Conservation (phyloP, 192 early-diverging fungal genomes). For the Gigaspora rosea region DNA sequence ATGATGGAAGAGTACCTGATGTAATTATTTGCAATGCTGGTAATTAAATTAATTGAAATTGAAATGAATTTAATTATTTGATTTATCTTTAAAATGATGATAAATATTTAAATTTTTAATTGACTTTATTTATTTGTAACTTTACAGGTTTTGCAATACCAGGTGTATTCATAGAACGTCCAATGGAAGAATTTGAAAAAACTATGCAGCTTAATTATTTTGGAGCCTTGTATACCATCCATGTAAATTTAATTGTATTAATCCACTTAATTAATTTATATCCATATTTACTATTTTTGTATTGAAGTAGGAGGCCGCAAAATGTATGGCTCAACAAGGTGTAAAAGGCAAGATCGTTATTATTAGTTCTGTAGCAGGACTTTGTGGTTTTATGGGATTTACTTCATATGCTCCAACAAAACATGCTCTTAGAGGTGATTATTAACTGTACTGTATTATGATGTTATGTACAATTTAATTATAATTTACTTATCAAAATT, state of each 20-base stretch:
- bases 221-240: too few species aligned
- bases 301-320: constrained; percentile 60
- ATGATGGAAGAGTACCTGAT: too few species aligned
- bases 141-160: constrained; percentile 50
- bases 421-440: too few species aligned
- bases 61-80: neutral
- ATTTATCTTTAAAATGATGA: neutral
- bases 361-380: too few species aligned
- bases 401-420: too few species aligned
- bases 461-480: too few species aligned
- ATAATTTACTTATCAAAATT: too few species aligned
- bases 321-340: too few species aligned
- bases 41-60: constrained; percentile 31
- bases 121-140: neutral
- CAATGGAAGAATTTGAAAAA: constrained; percentile 52
- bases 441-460: too few species aligned
- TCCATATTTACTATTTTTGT: constrained; percentile 12
- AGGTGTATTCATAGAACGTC: constrained; percentile 68
- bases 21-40: constrained; percentile 61
- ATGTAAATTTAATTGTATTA: constrained; percentile 42
- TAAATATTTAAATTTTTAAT: too few species aligned
- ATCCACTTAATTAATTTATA: neutral
- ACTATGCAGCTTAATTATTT: constrained; percentile 70
- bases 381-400: too few species aligned
- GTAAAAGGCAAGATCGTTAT: too few species aligned